Evolutionary conservation across 1,284 basidiomycete species (phyloP).

Genomic region (Tranzscheliella williamsii): DNA sequence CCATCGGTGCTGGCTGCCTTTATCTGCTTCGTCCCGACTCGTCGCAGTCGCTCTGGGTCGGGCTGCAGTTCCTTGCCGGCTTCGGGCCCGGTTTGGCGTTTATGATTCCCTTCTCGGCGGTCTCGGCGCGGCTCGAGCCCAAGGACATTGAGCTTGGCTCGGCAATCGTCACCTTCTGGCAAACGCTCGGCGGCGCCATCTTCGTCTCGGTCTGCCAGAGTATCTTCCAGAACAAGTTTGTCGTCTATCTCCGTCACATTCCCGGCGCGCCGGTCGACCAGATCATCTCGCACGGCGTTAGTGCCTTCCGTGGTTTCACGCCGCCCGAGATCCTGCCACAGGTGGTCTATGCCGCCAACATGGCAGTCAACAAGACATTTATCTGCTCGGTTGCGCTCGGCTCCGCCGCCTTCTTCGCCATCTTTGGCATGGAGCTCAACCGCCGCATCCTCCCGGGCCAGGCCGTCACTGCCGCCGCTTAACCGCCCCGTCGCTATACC

Average conservation of each 20-base stretch:
- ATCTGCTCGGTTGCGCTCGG: conserved; percentile 23
- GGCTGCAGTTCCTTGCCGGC: conserved; percentile 37
- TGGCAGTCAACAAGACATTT: conserved; percentile 28
- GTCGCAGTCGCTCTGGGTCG: conserved; percentile 15
- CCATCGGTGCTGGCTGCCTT: conserved; percentile 23
- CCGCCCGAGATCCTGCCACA: conserved; percentile 6
- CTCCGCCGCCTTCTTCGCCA: conserved; percentile 12
- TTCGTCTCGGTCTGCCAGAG: conserved; percentile 29
- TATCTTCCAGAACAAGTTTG: conserved; percentile 43
- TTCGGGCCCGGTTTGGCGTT: conserved; percentile 28
- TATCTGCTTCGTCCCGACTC: conserved; percentile 27
- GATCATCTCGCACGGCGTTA: conserved; percentile 30
- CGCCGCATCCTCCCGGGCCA: conserved; percentile 11
- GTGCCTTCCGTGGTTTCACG: conserved; percentile 28
- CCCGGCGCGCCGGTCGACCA: conserved; percentile 12
- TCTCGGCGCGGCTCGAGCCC: conserved; percentile 15
- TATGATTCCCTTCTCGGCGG: conserved; percentile 41
- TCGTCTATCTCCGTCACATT: conserved; percentile 11
- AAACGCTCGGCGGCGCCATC: conserved; percentile 37
- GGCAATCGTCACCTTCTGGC: conserved; percentile 42
- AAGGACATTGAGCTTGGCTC: conserved; percentile 34
- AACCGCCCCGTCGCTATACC: too few relatives aligned
- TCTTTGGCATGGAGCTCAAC: conserved; percentile 41
- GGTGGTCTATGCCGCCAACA: conserved; percentile 24
- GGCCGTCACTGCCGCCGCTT: conserved; percentile 1